Conservation (phyloP, 148 eudicot genomes). For the Euryodendron excelsum region DNA sequence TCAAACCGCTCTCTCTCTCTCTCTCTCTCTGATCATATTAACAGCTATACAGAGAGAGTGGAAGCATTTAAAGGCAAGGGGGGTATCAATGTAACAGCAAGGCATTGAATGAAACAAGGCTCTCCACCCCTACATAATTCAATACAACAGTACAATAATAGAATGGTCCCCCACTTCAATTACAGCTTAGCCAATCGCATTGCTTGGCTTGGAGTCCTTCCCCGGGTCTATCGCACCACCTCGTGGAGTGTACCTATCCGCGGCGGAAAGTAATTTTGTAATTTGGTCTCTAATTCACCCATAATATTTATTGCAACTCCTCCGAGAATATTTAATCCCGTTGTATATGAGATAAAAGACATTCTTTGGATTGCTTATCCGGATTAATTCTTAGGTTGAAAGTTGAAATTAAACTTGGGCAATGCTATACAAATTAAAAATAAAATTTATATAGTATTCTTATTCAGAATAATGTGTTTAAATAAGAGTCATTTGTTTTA, state of each 20-base stretch:
- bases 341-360: too few relatives aligned
- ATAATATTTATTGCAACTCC: too few relatives aligned
- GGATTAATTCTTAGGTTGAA: too few relatives aligned
- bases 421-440: too few relatives aligned
- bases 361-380: too few relatives aligned
- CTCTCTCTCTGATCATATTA: not conserved
- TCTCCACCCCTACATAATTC: slow-evolving; percentile 4
- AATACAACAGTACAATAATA: not conserved
- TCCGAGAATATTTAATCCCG: too few relatives aligned
- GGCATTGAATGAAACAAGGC: slow-evolving; percentile 16
- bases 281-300: too few relatives aligned
- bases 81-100: slow-evolving; percentile 17
- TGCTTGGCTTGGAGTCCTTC: not conserved
- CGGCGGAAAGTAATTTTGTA: too few relatives aligned
- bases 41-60: slow-evolving; percentile 20
- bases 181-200: not conserved
- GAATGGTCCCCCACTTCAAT: not conserved
- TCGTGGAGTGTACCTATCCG: not conserved
- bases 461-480: too few relatives aligned
- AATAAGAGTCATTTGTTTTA: too few relatives aligned
- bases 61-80: slow-evolving; percentile 16
- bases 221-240: not conserved
- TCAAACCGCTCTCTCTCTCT: not conserved
- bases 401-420: too few relatives aligned
- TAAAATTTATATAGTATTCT: too few relatives aligned